These are phyloP conservation scores for Rostrohypoxylon terebratum DNA, from an alignment of 495 filamentous ascomycete species.

Conservation along the genomic window DNA sequence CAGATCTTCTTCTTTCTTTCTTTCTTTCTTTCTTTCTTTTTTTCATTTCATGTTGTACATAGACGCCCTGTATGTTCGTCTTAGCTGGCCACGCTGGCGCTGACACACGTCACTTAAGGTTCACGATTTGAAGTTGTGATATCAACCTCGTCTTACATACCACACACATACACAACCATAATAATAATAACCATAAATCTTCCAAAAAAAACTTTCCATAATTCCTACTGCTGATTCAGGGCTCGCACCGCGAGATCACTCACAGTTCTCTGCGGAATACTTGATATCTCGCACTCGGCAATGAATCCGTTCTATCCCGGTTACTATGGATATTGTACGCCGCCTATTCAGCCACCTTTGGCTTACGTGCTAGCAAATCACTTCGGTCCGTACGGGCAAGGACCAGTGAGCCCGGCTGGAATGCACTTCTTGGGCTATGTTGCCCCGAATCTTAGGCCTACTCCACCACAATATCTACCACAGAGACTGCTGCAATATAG, in stretches of 20 bases:
- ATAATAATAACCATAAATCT: not conserved
- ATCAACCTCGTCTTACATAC: constrained; percentile 7
- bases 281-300: not conserved
- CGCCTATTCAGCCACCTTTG: constrained; percentile 5
- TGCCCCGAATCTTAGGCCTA: constrained; percentile 1
- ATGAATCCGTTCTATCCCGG: constrained; percentile 13
- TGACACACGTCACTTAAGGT: constrained; percentile 2
- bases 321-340: not conserved
- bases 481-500: not conserved
- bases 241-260: not conserved
- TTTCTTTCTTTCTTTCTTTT: not conserved
- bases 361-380: constrained; percentile 17
- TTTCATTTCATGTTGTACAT: not conserved
- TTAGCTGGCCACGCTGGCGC: not conserved
- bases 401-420: constrained; percentile 14
- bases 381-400: constrained; percentile 28
- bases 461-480: not conserved
- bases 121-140: constrained; percentile 2
- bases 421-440: constrained; percentile 12
- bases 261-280: not conserved
- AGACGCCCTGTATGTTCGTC: not conserved
- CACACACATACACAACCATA: not conserved
- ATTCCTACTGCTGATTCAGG: not conserved
- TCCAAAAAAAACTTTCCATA: not conserved
- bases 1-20: not conserved